Percentiles rank a stretch among this genome's conserved stretches.
These are phyloP conservation scores for Phytophthora tubulina DNA, from an alignment of 352 stramenopile species.

Conservation along the genomic window DNA sequence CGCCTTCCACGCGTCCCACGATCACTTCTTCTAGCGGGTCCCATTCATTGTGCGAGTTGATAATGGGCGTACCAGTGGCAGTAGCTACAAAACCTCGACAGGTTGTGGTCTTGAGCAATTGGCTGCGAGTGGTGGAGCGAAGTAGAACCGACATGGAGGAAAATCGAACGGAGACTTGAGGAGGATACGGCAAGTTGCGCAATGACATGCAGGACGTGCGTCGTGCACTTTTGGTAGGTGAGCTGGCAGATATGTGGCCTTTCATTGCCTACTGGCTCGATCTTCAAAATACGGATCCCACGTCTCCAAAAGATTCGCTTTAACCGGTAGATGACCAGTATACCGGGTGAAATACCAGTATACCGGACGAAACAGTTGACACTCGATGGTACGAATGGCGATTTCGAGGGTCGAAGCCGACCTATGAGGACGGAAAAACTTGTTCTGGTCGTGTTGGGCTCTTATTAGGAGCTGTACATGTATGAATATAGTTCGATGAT, in stretches of 20 bases:
- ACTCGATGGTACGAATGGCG: background rate
- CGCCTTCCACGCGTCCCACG: conserved; percentile 87
- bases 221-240: conserved; percentile 3
- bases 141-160: conserved; percentile 20
- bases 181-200: conserved; percentile 17
- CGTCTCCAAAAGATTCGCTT: conserved; percentile 10
- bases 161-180: conserved; percentile 11
- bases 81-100: conserved; percentile 31
- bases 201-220: conserved; percentile 16
- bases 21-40: conserved; percentile 93
- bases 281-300: conserved; percentile 33
- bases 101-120: conserved; percentile 16
- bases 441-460: no score
- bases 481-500: no score
- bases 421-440: no score
- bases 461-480: no score
- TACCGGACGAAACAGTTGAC: background rate
- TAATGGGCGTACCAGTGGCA: conserved; percentile 59
- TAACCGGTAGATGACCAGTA: background rate
- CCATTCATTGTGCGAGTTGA: conserved; percentile 94
- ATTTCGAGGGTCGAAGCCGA: background rate
- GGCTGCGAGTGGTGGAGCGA: conserved; percentile 5
- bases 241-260: conserved; percentile 9
- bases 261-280: conserved; percentile 22
- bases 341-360: background rate